phyloP scores from a whole-genome alignment of 2,329 filamentous ascomycete species.

The Alternaria dauci region DNA sequence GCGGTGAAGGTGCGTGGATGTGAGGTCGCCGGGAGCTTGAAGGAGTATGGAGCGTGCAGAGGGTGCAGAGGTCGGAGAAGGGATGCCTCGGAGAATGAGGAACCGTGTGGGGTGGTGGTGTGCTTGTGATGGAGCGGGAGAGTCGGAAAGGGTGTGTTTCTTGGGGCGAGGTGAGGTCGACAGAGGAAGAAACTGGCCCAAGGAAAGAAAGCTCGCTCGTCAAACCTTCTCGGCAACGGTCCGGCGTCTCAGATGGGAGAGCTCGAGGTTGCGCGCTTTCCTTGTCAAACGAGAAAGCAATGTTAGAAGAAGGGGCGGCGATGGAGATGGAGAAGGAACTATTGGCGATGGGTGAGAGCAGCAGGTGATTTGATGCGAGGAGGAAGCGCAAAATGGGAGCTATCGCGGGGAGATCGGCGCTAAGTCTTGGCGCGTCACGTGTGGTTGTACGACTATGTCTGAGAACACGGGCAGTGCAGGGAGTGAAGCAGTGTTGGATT shows the following conservation, averaged over 20 bases:
- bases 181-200: constrained; percentile 44
- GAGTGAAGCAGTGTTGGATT: neutral
- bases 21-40: constrained; percentile 47
- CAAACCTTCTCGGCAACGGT: constrained; percentile 49
- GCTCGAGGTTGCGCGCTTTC: constrained; percentile 31
- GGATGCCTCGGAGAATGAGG: constrained; percentile 36
- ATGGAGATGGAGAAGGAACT: constrained; percentile 29
- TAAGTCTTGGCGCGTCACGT: constrained; percentile 34
- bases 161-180: constrained; percentile 41
- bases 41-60: constrained; percentile 45
- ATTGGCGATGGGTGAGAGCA: constrained; percentile 24
- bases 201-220: constrained; percentile 51
- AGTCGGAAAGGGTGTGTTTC: constrained; percentile 39
- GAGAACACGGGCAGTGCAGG: neutral
- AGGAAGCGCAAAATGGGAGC: constrained; percentile 34
- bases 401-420: constrained; percentile 24
- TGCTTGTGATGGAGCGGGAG: constrained; percentile 43
- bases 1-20: constrained; percentile 41
- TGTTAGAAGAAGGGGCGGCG: constrained; percentile 26
- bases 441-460: constrained; percentile 7
- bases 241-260: constrained; percentile 34
- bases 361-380: constrained; percentile 26
- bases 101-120: constrained; percentile 38
- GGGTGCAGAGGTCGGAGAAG: constrained; percentile 43
- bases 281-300: constrained; percentile 25